A percentile compares a stretch with the other conserved stretches of the same genome.
phyloP scores from a whole-genome alignment of 2,329 filamentous ascomycete genomes.

The Colletotrichum sp. region DNA sequence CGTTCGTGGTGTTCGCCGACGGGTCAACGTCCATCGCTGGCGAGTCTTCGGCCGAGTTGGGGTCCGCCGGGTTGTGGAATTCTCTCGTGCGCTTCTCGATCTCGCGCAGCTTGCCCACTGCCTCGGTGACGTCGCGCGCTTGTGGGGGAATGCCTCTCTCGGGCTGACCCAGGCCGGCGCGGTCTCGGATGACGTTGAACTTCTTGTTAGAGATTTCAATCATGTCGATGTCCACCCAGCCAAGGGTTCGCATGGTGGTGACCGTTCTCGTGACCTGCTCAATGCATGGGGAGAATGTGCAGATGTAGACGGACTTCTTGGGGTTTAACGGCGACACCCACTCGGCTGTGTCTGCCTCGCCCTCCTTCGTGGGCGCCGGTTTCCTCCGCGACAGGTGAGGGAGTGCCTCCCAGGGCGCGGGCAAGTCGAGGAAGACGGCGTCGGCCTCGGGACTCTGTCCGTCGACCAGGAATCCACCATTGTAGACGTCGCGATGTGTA shows the following conservation, averaged over 20 bases:
- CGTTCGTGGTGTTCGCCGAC: slow-evolving; percentile 33
- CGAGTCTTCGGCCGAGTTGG: slow-evolving; percentile 31
- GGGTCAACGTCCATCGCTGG: slow-evolving; percentile 43
- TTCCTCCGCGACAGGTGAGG: slow-evolving; percentile 71
- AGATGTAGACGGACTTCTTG: slow-evolving; percentile 76
- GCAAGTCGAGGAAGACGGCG: slow-evolving; percentile 80
- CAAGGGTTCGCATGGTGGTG: slow-evolving; percentile 76
- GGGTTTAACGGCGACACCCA: slow-evolving; percentile 74
- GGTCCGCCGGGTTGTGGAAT: slow-evolving; percentile 55
- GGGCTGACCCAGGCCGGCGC: slow-evolving; percentile 70
- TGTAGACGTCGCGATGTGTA: slow-evolving; percentile 81
- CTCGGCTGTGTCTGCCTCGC: slow-evolving; percentile 24
- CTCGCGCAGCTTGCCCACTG: slow-evolving; percentile 73
- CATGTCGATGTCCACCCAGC: slow-evolving; percentile 94
- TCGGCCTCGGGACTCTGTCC: slow-evolving; percentile 67
- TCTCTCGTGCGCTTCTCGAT: slow-evolving; percentile 74
- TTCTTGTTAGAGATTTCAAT: slow-evolving; percentile 84
- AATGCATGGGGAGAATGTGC: slow-evolving; percentile 96
- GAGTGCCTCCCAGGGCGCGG: slow-evolving; percentile 81
- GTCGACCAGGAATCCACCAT: slow-evolving; percentile 71
- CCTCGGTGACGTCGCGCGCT: slow-evolving; percentile 79
- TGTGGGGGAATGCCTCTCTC: slow-evolving; percentile 76
- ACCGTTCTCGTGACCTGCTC: slow-evolving; percentile 93
- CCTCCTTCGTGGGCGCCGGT: slow-evolving; percentile 29
- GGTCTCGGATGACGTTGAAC: slow-evolving; percentile 82